Evolutionary conservation across 345 rosid genomes (phyloP).

Genomic region (Gossypium raimondii): DNA sequence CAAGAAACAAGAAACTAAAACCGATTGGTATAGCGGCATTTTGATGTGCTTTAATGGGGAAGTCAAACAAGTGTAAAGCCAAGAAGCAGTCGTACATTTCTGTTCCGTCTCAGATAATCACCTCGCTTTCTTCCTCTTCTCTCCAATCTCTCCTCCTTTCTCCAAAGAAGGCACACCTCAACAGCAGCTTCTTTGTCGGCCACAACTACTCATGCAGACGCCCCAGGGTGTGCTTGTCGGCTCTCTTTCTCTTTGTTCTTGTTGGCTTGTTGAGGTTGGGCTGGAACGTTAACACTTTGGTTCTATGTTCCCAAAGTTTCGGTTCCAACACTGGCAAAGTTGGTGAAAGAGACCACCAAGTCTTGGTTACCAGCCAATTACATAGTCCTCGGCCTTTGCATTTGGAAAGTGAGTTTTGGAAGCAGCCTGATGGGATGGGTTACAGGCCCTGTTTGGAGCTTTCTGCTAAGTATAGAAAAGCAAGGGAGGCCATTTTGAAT

Average conservation of each 20-base stretch:
- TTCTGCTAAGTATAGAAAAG: slow-evolving; percentile 47
- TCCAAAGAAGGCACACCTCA: slow-evolving; percentile 36
- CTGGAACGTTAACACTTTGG: slow-evolving; percentile 43
- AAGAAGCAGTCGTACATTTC: slow-evolving; percentile 52
- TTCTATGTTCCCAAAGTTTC: slow-evolving; percentile 38
- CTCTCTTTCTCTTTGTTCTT: slow-evolving; percentile 51
- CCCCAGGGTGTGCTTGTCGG: slow-evolving; percentile 47
- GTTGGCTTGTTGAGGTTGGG: slow-evolving; percentile 43
- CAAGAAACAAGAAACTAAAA: not conserved
- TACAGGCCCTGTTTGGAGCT: slow-evolving; percentile 68
- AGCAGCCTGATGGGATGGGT: slow-evolving; percentile 91
- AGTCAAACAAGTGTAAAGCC: slow-evolving; percentile 26
- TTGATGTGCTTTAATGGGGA: slow-evolving; percentile 33
- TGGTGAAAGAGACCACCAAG: slow-evolving; percentile 5
- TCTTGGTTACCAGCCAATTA: not conserved
- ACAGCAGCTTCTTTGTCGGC: slow-evolving; percentile 22
- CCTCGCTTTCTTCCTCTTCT: slow-evolving; percentile 54
- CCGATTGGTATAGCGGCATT: not conserved
- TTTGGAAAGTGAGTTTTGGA: slow-evolving; percentile 63
- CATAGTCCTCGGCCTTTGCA: not conserved
- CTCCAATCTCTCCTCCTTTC: slow-evolving; percentile 57
- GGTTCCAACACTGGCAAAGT: not conserved
- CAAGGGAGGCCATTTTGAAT: slow-evolving; percentile 36
- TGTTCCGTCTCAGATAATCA: slow-evolving; percentile 54
- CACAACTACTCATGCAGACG: slow-evolving; percentile 27